Evolutionary conservation across 345 rosid species (phyloP), one percentile per base, ranked within the genome.

Genomic region (Lepidium didymum): DNA sequence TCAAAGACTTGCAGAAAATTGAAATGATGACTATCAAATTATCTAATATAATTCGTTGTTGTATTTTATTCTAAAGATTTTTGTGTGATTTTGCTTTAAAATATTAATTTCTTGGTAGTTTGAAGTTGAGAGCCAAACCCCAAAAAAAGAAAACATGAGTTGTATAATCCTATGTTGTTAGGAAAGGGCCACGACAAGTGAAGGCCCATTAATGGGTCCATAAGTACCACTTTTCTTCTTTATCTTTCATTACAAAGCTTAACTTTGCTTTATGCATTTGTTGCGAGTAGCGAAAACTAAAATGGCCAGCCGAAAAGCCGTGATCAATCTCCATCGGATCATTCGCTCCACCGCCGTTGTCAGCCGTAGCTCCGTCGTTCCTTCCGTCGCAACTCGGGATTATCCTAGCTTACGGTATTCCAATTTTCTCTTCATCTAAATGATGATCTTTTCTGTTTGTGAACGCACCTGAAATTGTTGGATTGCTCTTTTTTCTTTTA

Each of bases 271-370:
- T 50, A 31, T 58, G 12, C 56, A 41, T 29, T 33, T 23, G 46
- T 64, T 8, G 12, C 8, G 34, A 23, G 4, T 10, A 56, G 18
- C 11, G 10, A 66, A 13, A 33, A n/a, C 1, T 40, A 7, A 51
- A 66, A 81, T 81, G 87, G 76, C 82, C 38, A 67, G 51, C 75
- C 71, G 87, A 66, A 81, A 80, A 77, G 81, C 83, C 33, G 44
- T 85, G 36, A 49, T 77, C 5, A 68, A 77, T 71, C 77, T 27
- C 67, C 79, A 56, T 53, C 79, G 91, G 8, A 55, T 85, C 76
- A 43, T 90, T 65, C 66, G 73, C 52, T 71, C 85, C 62, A 44
- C 78, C 55, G 15, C 76, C 0, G 60, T 67, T 51, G 34, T 27
- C 45, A 0, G 34, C 56, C 83, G 72, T 16, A 62, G 50, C 46